Percentiles rank a stretch among this genome's conserved stretches.
Conservation (phyloP, 2,329 filamentous ascomycete species). For the Aspergillus bombycis region DNA sequence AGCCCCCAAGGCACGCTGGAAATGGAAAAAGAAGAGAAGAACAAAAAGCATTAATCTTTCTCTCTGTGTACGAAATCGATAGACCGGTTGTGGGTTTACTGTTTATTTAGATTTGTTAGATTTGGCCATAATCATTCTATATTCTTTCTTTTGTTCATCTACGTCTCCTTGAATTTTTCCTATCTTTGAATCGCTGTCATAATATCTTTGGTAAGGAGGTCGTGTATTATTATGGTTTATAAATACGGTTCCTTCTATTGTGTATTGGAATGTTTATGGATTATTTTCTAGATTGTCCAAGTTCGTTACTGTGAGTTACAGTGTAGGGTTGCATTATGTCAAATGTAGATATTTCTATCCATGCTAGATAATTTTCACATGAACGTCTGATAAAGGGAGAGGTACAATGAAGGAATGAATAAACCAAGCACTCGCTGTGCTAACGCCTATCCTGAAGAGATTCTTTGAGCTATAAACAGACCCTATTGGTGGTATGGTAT, state of each 20-base stretch:
- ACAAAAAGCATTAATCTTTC: constrained; percentile 1
- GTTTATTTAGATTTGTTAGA: constrained; percentile 21
- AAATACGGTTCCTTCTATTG: neutral
- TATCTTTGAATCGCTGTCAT: neutral
- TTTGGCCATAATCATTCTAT: constrained; percentile 15
- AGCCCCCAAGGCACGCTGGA: neutral
- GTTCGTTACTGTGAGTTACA: neutral
- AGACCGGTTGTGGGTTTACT: constrained; percentile 27
- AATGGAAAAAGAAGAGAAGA: neutral
- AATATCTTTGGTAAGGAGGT: neutral
- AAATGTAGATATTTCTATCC: neutral
- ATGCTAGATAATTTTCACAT: neutral
- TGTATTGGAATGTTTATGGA: neutral
- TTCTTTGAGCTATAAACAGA: constrained; percentile 13
- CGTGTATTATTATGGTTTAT: neutral
- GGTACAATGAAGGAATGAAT: neutral
- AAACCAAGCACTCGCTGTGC: constrained; percentile 8
- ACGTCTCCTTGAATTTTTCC: neutral
- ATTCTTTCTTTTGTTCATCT: constrained; percentile 10
- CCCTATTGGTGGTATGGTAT: constrained; percentile 11
- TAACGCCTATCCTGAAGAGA: constrained; percentile 12
- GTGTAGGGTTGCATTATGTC: neutral
- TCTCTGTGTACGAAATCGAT: constrained; percentile 31
- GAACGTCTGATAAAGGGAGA: neutral
- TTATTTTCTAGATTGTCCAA: neutral